Evolutionary conservation across 768 basidiomycete genomes (phyloP), one percentile per base, ranked within the genome.

Genomic region (Tylopilus rubrobrunneus): DNA sequence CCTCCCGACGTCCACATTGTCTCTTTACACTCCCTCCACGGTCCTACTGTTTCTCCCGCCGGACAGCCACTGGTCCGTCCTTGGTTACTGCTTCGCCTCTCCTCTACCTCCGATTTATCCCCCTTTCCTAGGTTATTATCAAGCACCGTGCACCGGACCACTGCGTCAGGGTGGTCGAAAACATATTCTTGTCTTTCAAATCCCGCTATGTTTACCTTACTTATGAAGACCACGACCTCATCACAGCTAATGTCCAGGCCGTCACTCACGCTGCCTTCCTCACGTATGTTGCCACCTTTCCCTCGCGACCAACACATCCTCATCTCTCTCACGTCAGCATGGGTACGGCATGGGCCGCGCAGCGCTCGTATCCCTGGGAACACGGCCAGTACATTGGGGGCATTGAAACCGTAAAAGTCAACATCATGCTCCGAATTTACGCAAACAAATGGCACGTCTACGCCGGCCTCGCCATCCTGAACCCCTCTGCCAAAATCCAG

Each of bases 371-470:
- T 68, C 97, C 97, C 4, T 98, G 97, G 97, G 96, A 98, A 71
- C 83, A 88, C 39, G 90, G 92, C 1, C 84, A 89, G 45, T 98
- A 98, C 71, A 92, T 97, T 29, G 92, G 94, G 23, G 97, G 97
- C 0, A 94, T 99, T 62, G 97, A 99, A 70, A 95, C 92, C 2
- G 93, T 93, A 62, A 99, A 99, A 73, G 94, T 69, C 63, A 99
- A 99, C 77, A 87, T 98, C 70, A 85, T 89, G 57, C 81, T 97
- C 19, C 91, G 97, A 0, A 98, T 99, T 63, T 99, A 98, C 71
- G 82, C 92, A 42, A 97, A 94, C 70, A 88, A 93, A 56, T 99
- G 94, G 94, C 96, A 99, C 72, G 96, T 99, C 65, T 99, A 99
- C 68, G 96, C 96, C 14, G 96, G 97, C 2, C 82, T 99, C n/a